Conservation (phyloP, 306 rosid genomes). For the Fragaria vesca region DNA sequence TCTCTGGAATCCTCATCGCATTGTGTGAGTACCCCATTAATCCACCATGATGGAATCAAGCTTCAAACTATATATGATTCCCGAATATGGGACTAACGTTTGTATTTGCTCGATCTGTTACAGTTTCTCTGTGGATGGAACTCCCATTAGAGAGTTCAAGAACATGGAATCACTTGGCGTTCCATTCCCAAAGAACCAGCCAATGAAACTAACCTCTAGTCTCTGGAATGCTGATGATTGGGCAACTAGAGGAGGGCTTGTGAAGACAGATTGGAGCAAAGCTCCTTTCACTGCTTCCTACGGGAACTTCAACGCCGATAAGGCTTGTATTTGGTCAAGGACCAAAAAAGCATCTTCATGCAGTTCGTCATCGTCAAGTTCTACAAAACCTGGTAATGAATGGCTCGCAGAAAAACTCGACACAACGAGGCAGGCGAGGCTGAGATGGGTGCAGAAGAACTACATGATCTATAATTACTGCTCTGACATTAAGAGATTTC, state of each 20-base stretch:
- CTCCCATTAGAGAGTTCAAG: slow-evolving; percentile 72
- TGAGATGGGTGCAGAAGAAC: slow-evolving; percentile 56
- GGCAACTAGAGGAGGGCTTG: slow-evolving; percentile 83
- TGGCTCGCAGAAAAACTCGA: slow-evolving; percentile 56
- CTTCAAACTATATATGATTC: neutral
- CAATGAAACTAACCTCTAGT: slow-evolving; percentile 62
- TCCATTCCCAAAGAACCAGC: slow-evolving; percentile 52
- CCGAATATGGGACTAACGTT: neutral
- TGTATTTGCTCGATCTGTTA: neutral
- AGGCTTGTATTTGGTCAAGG: slow-evolving; percentile 46
- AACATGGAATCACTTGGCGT: slow-evolving; percentile 55
- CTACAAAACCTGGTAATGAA: slow-evolving; percentile 6
- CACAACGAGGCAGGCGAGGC: slow-evolving; percentile 28
- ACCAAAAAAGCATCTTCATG: slow-evolving; percentile 43
- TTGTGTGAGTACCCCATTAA: slow-evolving; percentile 38
- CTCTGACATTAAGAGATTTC: slow-evolving; percentile 48
- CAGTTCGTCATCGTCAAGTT: slow-evolving; percentile 22
- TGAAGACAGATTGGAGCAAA: slow-evolving; percentile 60
- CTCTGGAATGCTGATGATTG: slow-evolving; percentile 83
- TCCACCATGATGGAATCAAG: neutral
- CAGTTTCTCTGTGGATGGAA: slow-evolving; percentile 69
- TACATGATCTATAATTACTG: slow-evolving; percentile 67
- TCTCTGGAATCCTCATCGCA: slow-evolving; percentile 64
- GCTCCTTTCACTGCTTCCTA: slow-evolving; percentile 66
- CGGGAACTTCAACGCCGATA: slow-evolving; percentile 51